Conservation (phyloP, 2,329 filamentous ascomycete genomes). For the Ophiocordyceps camponoti-rufipedis region DNA sequence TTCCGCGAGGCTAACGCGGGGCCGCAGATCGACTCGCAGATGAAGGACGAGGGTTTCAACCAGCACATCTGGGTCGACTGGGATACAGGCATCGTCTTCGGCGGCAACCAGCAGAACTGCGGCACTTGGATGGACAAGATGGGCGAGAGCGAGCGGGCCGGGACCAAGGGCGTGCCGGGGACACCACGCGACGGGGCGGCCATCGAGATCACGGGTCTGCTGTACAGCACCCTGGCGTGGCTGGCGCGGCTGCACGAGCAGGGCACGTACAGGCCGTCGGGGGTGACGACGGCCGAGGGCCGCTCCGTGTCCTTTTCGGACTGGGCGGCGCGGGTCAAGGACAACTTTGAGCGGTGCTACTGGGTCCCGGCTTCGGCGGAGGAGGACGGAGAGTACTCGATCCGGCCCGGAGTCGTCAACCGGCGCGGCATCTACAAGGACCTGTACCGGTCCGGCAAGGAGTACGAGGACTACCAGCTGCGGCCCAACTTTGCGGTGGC, state of each 20-base stretch:
- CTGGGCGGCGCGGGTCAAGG: slow-evolving; percentile 67
- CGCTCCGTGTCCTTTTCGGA: slow-evolving; percentile 47
- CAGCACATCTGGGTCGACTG: slow-evolving; percentile 85
- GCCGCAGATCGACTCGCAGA: slow-evolving; percentile 72
- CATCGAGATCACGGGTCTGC: slow-evolving; percentile 82
- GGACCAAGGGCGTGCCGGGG: slow-evolving; percentile 82
- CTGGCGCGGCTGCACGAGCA: slow-evolving; percentile 46
- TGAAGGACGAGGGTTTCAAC: slow-evolving; percentile 83
- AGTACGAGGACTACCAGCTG: slow-evolving; percentile 95
- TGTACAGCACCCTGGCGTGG: slow-evolving; percentile 83
- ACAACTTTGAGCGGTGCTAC: slow-evolving; percentile 84
- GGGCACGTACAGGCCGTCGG: slow-evolving; percentile 53
- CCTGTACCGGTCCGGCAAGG: slow-evolving; percentile 80
- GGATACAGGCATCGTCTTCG: slow-evolving; percentile 76
- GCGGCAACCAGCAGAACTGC: slow-evolving; percentile 86
- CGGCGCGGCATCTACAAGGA: slow-evolving; percentile 97
- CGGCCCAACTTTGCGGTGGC: slow-evolving; percentile 88
- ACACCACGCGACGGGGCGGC: slow-evolving; percentile 95
- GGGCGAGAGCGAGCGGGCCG: slow-evolving; percentile 87
- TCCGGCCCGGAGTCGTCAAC: slow-evolving; percentile 66
- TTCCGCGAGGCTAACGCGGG: slow-evolving; percentile 94
- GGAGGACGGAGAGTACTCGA: slow-evolving; percentile 60
- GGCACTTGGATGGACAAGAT: slow-evolving; percentile 99
- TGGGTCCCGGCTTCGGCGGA: slow-evolving; percentile 55
- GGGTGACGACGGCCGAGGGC: slow-evolving; percentile 49